Evolutionary conservation across 1,284 basidiomycete genomes (phyloP).

Genomic region (Golubevia sp.): DNA sequence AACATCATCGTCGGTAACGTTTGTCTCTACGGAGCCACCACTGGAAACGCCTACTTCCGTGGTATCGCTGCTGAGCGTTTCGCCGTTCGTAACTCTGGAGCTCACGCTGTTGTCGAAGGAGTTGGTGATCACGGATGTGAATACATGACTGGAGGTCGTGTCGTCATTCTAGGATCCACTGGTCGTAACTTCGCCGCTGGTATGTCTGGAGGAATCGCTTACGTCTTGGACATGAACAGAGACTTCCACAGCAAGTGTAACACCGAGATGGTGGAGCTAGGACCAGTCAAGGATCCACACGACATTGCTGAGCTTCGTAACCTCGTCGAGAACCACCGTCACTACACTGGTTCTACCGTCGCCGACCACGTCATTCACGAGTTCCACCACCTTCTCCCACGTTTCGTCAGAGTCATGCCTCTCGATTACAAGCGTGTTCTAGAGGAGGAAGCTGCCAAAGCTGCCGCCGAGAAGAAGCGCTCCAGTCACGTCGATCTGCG

Average conservation of each 20-base stretch:
- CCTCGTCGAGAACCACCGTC: slow-evolving; percentile 56
- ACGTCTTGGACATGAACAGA: slow-evolving; percentile 55
- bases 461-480: slow-evolving; percentile 55
- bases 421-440: slow-evolving; percentile 56
- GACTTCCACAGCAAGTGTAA: slow-evolving; percentile 51
- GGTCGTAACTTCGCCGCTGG: slow-evolving; percentile 48
- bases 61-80: slow-evolving; percentile 55
- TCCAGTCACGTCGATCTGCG: slow-evolving; percentile 57
- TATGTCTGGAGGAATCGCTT: slow-evolving; percentile 52
- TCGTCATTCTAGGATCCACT: slow-evolving; percentile 42
- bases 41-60: slow-evolving; percentile 48
- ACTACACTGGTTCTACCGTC: slow-evolving; percentile 53
- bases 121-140: slow-evolving; percentile 47
- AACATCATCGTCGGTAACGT: slow-evolving; percentile 51
- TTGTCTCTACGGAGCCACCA: slow-evolving; percentile 37
- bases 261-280: slow-evolving; percentile 54
- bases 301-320: slow-evolving; percentile 58
- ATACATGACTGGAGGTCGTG: slow-evolving; percentile 48
- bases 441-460: slow-evolving; percentile 56
- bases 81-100: slow-evolving; percentile 56
- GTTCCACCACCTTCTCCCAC: slow-evolving; percentile 53
- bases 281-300: slow-evolving; percentile 46
- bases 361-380: slow-evolving; percentile 52
- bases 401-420: slow-evolving; percentile 57
- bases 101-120: slow-evolving; percentile 53